phyloP scores from a whole-genome alignment of 2,329 filamentous ascomycete species.

The Neobulgaria alba region DNA sequence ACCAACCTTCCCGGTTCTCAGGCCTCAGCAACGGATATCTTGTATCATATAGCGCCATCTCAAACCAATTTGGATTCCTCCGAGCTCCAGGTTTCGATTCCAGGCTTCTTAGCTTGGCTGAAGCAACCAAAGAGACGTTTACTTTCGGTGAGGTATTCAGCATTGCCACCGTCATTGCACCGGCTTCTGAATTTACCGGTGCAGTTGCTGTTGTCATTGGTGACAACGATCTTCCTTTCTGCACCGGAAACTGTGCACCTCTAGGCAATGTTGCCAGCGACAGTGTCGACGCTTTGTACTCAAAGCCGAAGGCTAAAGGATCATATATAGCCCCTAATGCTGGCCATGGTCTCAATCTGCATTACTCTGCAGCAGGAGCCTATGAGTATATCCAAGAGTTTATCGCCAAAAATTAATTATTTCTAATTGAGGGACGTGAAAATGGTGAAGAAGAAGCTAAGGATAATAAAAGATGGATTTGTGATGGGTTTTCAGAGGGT shows the following conservation, averaged over 20 bases:
- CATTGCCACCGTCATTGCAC: background rate
- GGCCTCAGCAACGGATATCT: conserved; percentile 5
- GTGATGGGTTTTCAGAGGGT: too few relatives aligned
- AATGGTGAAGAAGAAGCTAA: too few relatives aligned
- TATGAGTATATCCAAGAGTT: conserved; percentile 8
- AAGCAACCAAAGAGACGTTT: conserved; percentile 5
- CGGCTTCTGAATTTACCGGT: conserved; percentile 4
- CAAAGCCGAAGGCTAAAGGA: conserved; percentile 4
- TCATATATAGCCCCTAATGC: conserved; percentile 5
- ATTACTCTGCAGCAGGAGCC: conserved; percentile 5
- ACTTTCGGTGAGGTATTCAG: conserved; percentile 10
- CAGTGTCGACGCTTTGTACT: too few relatives aligned
- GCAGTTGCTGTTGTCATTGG: conserved; percentile 9
- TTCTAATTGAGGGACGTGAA: too few relatives aligned
- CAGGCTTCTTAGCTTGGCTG: background rate
- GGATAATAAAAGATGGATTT: too few relatives aligned
- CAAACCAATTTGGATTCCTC: conserved; percentile 13
- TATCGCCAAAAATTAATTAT: too few relatives aligned
- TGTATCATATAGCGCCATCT: background rate
- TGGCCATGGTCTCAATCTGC: conserved; percentile 12
- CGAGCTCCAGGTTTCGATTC: conserved; percentile 3
- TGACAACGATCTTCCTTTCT: conserved; percentile 9
- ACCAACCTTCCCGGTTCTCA: conserved; percentile 1
- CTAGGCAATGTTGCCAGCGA: conserved; percentile 1
- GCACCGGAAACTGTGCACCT: conserved; percentile 6